Evolutionary conservation across 176 grass and related monocot genomes (phyloP), one percentile per base, ranked within the genome.

Genomic region (Oryza glumipatula): DNA sequence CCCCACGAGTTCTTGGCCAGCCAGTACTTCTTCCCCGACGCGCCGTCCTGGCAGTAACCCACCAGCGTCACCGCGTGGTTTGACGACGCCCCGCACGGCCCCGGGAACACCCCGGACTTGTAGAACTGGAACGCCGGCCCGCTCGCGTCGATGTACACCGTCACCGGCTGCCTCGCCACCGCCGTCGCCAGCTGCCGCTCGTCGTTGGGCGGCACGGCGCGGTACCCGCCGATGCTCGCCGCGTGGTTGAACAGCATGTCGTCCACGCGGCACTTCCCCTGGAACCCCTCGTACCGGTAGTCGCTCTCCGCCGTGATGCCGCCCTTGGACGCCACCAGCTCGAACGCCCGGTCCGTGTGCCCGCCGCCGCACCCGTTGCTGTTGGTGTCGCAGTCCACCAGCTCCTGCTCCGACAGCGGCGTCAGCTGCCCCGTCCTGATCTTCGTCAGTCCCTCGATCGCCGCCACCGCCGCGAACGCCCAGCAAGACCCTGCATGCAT

Each of bases 341-440:
- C 65, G 83, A 84, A 89, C 35, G 76, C 82, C 15, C 64, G 64
- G 39, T 84, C 12, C 14, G 60, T 16, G 28, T 33, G 79, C 38
- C 87, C 81, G 7, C 75, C 75, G 49, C 56, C 28, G 32, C 87
- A 89, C 70, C 87, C 82, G 7, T 3, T 1, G 36, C 65, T 80
- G 26, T 43, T 26, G 17, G 11, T 5, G 39, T 73, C 82, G 72
- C 87, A 85, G 41, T 89, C 81, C 30, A 89, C 9, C 30, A 84
- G 30, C 19, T 68, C 74, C 23, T 89, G 87, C 19, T 89, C 87
- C 46, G 87, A 89, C 64, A 89, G 30, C 48, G 81, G 73, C 39
- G 51, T 80, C 6, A 74, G 43, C 11, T 11, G 4, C 9, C 87
- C 87, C 7, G 81, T 89, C 36, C 73, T 73, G 38, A 89, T 85